Evolutionary conservation across 2,329 filamentous ascomycete species (phyloP), one percentile per base, ranked within the genome.

Genomic region (Neonectria magnoliae): DNA sequence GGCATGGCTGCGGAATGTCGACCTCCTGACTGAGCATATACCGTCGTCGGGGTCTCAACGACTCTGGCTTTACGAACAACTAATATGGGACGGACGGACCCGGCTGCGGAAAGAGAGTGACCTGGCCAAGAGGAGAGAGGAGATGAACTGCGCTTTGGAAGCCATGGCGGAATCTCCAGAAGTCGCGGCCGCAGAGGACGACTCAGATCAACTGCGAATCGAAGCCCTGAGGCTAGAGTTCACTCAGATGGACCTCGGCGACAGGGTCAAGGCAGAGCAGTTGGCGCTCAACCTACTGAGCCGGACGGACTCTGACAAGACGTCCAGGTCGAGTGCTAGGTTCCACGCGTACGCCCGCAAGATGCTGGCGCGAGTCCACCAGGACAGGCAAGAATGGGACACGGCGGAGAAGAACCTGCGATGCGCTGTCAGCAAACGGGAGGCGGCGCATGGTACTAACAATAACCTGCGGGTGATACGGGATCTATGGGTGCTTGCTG

Each of bases 311-410:
- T 68, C 68, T 7, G 65, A 67, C 6, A 36, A 57, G 5, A 62
- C 63, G 31, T 67, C 72, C 2, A 75, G 74, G 29, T 75, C 76
- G 1, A 73, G 69, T 55, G 78, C 75, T 9, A 71, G 78, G n/a
- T 80, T 80, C 38, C 78, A 80, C 52, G 78, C 78, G 5, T 80
- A 80, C 53, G 78, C 77, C 20, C 76, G 73, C 56, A 80, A 80
- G 67, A 80, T 80, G 78, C 68, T 80, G 38, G 77, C 78, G 1
- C 69, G 78, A 42, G 69, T 79, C 27, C 73, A 77, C 38, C 74
- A 80, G 63, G 75, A 73, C 11, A 68, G 70, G 44, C 68, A 76
- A 31, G 76, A 79, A 56, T 77, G 75, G 73, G 72, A 64, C 20
- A 66, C 55, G 25, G 78, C 77, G 0, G 78, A 80, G 65, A 58